These are phyloP conservation scores for Aspergillus sergii DNA, from an alignment of 2,329 filamentous ascomycete species.

Conservation along the genomic window DNA sequence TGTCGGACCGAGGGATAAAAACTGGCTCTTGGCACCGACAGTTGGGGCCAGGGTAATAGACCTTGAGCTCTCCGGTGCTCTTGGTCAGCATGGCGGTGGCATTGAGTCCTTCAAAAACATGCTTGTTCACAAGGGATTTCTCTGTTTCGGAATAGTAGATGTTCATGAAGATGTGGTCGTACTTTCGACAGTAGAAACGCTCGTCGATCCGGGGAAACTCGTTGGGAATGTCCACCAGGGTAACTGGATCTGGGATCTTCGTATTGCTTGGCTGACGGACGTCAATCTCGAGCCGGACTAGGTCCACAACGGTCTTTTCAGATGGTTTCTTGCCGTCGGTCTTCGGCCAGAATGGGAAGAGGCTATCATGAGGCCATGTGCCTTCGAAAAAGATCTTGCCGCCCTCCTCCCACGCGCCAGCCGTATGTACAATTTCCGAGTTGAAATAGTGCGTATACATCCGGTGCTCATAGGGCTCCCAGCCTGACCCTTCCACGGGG, in stretches of 20 bases:
- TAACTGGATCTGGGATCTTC: background rate
- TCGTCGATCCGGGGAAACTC: background rate
- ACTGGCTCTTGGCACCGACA: slow-evolving; percentile 2
- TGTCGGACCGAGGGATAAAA: slow-evolving; percentile 5
- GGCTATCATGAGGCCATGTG: background rate
- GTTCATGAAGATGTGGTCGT: background rate
- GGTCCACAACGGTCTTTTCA: background rate
- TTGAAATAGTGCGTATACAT: background rate
- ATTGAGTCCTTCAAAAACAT: slow-evolving; percentile 29
- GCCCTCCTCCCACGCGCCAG: background rate
- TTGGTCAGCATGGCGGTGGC: background rate
- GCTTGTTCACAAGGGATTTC: background rate
- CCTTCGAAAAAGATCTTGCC: background rate
- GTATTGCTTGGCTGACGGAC: background rate
- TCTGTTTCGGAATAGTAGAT: background rate
- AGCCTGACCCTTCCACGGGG: background rate
- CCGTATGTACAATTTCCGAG: background rate
- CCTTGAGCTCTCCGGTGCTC: background rate
- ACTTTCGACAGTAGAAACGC: background rate
- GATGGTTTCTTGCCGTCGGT: background rate
- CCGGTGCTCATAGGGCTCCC: background rate
- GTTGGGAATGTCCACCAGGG: background rate
- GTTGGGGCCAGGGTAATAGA: background rate
- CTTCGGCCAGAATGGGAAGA: background rate
- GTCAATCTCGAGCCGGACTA: background rate